These are phyloP conservation scores for Kazachstania sp. DNA, from an alignment of 1,139 yeast genomes.

Conservation along the genomic window DNA sequence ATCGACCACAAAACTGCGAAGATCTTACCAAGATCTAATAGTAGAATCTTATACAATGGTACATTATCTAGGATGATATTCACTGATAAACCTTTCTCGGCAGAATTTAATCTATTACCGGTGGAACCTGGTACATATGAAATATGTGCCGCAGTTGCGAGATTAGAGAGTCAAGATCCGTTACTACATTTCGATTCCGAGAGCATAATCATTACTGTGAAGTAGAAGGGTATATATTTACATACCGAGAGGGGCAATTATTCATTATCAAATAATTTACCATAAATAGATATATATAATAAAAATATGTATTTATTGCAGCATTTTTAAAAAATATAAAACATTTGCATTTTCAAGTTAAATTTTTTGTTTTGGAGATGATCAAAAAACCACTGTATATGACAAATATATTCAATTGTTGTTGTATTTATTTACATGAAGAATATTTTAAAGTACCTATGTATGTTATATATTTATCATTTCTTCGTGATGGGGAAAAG, in stretches of 20 bases:
- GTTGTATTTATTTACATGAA: slow-evolving; percentile 4
- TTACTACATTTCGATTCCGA: slow-evolving; percentile 14
- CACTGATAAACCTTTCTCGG: slow-evolving; percentile 7
- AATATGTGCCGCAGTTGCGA: slow-evolving; percentile 17
- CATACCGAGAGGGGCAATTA: background rate
- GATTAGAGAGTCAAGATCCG: slow-evolving; percentile 7
- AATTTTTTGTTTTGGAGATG: background rate
- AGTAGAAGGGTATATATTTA: background rate
- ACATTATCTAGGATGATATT: slow-evolving; percentile 13
- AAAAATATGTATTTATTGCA: background rate
- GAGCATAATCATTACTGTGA: slow-evolving; percentile 9
- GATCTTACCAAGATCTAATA: slow-evolving; percentile 19
- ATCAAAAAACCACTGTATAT: background rate
- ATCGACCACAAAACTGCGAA: slow-evolving; percentile 23
- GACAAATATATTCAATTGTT: background rate
- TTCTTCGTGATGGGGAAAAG: background rate
- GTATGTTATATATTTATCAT: background rate
- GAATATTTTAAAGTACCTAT: slow-evolving; percentile 1
- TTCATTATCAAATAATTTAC: background rate
- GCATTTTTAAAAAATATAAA: background rate
- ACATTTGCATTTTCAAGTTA: background rate
- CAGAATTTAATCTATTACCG: slow-evolving; percentile 20
- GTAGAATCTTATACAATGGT: slow-evolving; percentile 24
- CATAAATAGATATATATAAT: too few relatives aligned
- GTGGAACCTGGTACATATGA: slow-evolving; percentile 25